A percentile compares a stretch with the other conserved stretches of the same genome.
Evolutionary conservation across 805 yeast genomes (phyloP).

Genomic region (Pichia gijzeniarum): DNA sequence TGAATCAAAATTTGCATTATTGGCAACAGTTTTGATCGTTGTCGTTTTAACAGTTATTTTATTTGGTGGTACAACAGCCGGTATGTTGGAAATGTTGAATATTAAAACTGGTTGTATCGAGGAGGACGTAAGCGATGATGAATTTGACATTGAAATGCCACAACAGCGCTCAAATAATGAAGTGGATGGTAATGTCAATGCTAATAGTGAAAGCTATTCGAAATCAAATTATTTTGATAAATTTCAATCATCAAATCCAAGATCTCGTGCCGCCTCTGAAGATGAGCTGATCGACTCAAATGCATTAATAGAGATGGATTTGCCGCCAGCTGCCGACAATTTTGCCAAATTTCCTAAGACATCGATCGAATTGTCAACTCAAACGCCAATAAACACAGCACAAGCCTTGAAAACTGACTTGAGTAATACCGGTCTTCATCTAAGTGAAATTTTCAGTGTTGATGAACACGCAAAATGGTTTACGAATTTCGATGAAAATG

Average conservation of each 20-base stretch:
- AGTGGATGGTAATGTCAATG: background rate
- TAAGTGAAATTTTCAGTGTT: conserved; percentile 29
- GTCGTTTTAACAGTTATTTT: conserved; percentile 93
- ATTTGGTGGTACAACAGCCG: conserved; percentile 98
- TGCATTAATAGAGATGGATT: conserved; percentile 10
- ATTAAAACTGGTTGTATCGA: conserved; percentile 88
- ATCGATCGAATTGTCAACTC: conserved; percentile 1
- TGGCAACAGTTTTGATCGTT: conserved; percentile 94
- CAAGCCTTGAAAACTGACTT: background rate
- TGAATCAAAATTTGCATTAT: conserved; percentile 76
- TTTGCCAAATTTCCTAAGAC: conserved; percentile 3
- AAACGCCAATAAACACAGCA: background rate
- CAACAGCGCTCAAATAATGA: conserved; percentile 3
- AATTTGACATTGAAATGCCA: conserved; percentile 85
- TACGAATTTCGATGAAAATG: conserved; percentile 86
- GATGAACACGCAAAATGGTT: conserved; percentile 90
- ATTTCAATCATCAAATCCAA: conserved; percentile 9
- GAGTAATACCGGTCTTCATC: conserved; percentile 16
- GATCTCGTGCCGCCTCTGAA: conserved; percentile 24
- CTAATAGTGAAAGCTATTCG: background rate
- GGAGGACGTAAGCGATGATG: conserved; percentile 84
- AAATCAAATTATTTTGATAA: conserved; percentile 21
- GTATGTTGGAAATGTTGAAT: conserved; percentile 92
- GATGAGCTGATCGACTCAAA: conserved; percentile 18
- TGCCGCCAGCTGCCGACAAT: conserved; percentile 2